These are phyloP conservation scores for Leccinum obscurum DNA, from an alignment of 768 basidiomycete genomes.

Conservation along the genomic window DNA sequence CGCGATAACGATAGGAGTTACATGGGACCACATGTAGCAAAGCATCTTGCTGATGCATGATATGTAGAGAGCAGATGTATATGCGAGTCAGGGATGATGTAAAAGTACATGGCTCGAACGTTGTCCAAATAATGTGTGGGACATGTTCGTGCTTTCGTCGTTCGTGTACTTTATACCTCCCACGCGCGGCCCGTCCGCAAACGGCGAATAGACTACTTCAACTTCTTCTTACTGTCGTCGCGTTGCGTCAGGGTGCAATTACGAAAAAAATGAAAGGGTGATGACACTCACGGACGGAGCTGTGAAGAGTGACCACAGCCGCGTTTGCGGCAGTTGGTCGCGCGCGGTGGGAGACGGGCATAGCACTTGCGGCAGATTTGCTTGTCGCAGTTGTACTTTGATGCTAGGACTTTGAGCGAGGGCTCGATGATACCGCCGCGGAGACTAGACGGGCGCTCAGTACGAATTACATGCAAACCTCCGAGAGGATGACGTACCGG, in stretches of 20 bases:
- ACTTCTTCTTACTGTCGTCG: constrained; percentile 82
- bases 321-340: constrained; percentile 98
- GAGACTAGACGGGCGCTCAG: constrained; percentile 15
- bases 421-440: constrained; percentile 95
- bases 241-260: background rate
- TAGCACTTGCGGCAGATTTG: constrained; percentile 99
- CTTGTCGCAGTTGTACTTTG: constrained; percentile 99
- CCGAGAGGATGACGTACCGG: constrained; percentile 54
- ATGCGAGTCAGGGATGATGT: constrained; percentile 15
- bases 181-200: background rate
- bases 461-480: too few relatives aligned
- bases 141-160: constrained; percentile 5
- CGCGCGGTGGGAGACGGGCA: constrained; percentile 97
- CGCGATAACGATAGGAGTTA: background rate
- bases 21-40: background rate
- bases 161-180: constrained; percentile 16
- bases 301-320: constrained; percentile 89
- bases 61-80: constrained; percentile 13
- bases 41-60: background rate
- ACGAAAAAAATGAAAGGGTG: background rate
- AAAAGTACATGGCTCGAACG: constrained; percentile 19
- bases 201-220: constrained; percentile 63
- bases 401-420: constrained; percentile 94
- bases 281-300: constrained; percentile 77
- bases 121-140: background rate